phyloP scores from a whole-genome alignment of 2,329 filamentous ascomycete species.

The Colletotrichum musae region DNA sequence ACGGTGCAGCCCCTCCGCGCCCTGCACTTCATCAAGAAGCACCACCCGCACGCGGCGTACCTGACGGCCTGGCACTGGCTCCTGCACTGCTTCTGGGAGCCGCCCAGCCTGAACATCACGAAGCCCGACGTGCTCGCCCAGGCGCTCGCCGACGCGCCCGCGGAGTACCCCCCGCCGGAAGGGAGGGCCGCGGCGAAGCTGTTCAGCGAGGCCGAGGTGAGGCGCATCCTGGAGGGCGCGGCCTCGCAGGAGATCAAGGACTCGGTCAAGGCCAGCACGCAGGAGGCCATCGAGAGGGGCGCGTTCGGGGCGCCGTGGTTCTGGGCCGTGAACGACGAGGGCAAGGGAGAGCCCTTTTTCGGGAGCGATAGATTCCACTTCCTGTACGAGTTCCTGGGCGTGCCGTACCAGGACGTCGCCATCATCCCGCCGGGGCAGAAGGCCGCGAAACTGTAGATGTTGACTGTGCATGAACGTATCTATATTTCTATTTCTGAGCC shows the following conservation, averaged over 20 bases:
- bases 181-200: constrained; percentile 46
- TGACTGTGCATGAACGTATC: background rate
- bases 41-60: constrained; percentile 64
- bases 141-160: constrained; percentile 50
- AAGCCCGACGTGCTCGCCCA: constrained; percentile 67
- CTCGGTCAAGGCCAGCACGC: constrained; percentile 69
- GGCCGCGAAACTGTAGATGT: constrained; percentile 24
- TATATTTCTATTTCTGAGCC: background rate
- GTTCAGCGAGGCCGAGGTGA: constrained; percentile 68
- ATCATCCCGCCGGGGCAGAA: constrained; percentile 49
- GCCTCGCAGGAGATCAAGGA: constrained; percentile 61
- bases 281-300: constrained; percentile 73
- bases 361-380: constrained; percentile 83
- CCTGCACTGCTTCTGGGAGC: constrained; percentile 75
- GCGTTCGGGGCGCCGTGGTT: constrained; percentile 87
- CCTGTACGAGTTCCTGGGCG: constrained; percentile 76
- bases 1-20: constrained; percentile 74
- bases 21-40: constrained; percentile 76
- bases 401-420: constrained; percentile 71
- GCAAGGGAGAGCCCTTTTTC: constrained; percentile 78
- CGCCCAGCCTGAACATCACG: constrained; percentile 70
- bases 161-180: constrained; percentile 34
- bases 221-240: constrained; percentile 68
- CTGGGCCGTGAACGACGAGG: constrained; percentile 72
- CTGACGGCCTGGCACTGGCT: constrained; percentile 68